Evolutionary conservation across 2,329 filamentous ascomycete genomes (phyloP).

Genomic region (Arthrinium phaeospermum): DNA sequence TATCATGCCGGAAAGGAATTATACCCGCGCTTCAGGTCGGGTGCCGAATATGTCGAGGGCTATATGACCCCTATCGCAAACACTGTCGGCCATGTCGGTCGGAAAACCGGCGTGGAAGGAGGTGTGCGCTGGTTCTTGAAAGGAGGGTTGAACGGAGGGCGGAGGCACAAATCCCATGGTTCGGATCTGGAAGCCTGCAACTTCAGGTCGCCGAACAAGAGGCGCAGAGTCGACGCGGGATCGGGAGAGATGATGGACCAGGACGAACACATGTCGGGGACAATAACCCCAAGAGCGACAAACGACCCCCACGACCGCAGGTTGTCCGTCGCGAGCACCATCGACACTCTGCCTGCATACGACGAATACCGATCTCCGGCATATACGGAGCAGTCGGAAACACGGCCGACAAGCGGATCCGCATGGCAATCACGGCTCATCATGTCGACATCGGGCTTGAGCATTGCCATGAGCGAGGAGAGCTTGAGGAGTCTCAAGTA

Average conservation of each 20-base stretch:
- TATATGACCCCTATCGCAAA: slow-evolving; percentile 86
- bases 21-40: slow-evolving; percentile 85
- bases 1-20: slow-evolving; percentile 91
- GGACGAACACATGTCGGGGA: slow-evolving; percentile 34
- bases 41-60: slow-evolving; percentile 88
- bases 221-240: slow-evolving; percentile 57
- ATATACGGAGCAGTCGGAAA: slow-evolving; percentile 66
- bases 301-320: slow-evolving; percentile 51
- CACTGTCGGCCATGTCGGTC: slow-evolving; percentile 82
- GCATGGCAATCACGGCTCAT: slow-evolving; percentile 84
- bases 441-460: slow-evolving; percentile 88
- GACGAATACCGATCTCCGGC: slow-evolving; percentile 78
- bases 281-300: slow-evolving; percentile 40
- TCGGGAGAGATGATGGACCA: slow-evolving; percentile 32
- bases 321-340: slow-evolving; percentile 68
- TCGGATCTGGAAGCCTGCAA: slow-evolving; percentile 54
- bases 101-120: slow-evolving; percentile 86
- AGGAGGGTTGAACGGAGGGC: slow-evolving; percentile 63
- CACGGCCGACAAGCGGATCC: slow-evolving; percentile 33
- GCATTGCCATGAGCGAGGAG: slow-evolving; percentile 89
- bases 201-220: slow-evolving; percentile 56
- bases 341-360: slow-evolving; percentile 83
- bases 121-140: slow-evolving; percentile 85
- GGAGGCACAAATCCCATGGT: slow-evolving; percentile 55
- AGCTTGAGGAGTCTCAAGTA: slow-evolving; percentile 84